Percentiles rank a stretch among this genome's conserved stretches.
phyloP scores from a whole-genome alignment of 495 filamentous ascomycete species.

The Lasiosphaeria ovina region DNA sequence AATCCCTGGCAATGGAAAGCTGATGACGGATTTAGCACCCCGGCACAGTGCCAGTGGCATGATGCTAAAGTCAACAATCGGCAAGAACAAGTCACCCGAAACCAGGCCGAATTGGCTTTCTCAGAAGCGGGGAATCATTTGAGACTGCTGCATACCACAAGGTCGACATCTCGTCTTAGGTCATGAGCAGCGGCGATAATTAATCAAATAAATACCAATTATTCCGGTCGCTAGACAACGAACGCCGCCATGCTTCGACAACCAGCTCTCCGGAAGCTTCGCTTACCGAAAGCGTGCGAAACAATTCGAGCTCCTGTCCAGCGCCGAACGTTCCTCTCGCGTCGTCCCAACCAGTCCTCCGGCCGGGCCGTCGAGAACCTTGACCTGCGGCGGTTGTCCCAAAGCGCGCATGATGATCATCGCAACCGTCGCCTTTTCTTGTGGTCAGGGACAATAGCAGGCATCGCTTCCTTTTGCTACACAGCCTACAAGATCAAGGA shows the following conservation, averaged over 20 bases:
- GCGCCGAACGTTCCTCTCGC: conserved; percentile 39
- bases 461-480: conserved; percentile 50
- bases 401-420: conserved; percentile 41
- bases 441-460: conserved; percentile 43
- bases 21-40: background rate
- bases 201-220: background rate
- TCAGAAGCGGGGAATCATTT: background rate
- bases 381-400: conserved; percentile 44
- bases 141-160: background rate
- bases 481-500: conserved; percentile 41
- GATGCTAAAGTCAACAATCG: conserved; percentile 8
- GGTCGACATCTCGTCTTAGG: background rate
- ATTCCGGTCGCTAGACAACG: background rate
- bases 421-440: conserved; percentile 48
- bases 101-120: background rate
- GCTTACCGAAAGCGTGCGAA: conserved; percentile 14
- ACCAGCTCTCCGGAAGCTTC: conserved; percentile 21
- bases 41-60: background rate
- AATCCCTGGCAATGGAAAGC: background rate
- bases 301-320: conserved; percentile 9
- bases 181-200: background rate
- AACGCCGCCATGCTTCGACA: conserved; percentile 28
- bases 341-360: conserved; percentile 14
- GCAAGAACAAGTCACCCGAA: background rate
- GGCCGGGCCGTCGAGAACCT: conserved; percentile 42